phyloP scores from a whole-genome alignment of 352 stramenopile genomes.

The Phytophthora brassicae region DNA sequence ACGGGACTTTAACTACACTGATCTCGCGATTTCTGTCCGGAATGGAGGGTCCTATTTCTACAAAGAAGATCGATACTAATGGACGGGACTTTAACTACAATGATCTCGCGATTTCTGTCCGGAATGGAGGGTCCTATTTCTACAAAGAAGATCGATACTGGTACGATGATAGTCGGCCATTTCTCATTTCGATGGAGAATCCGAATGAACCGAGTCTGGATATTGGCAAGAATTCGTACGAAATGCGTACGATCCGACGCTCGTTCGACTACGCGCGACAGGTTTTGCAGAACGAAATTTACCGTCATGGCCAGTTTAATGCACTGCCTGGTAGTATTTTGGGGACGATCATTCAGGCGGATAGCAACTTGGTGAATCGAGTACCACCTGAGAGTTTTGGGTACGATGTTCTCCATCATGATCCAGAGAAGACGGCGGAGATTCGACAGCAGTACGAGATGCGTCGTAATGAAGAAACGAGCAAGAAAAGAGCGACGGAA shows the following conservation, averaged over 20 bases:
- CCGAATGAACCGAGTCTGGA: slow-evolving; percentile 91
- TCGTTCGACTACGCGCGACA: slow-evolving; percentile 89
- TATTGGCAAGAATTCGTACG: slow-evolving; percentile 92
- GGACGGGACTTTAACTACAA: slow-evolving; percentile 96
- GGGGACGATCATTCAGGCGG: slow-evolving; percentile 69
- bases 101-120: slow-evolving; percentile 91
- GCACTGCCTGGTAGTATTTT: slow-evolving; percentile 68
- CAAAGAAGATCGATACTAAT: slow-evolving; percentile 84
- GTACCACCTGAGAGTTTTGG: slow-evolving; percentile 57
- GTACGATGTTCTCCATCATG: slow-evolving; percentile 71
- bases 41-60: slow-evolving; percentile 93
- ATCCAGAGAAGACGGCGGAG: slow-evolving; percentile 66
- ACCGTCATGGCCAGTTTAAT: slow-evolving; percentile 66
- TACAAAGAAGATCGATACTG: slow-evolving; percentile 83
- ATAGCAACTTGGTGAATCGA: slow-evolving; percentile 66
- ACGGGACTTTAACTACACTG: slow-evolving; percentile 93
- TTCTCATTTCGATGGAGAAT: slow-evolving; percentile 93
- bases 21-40: slow-evolving; percentile 91
- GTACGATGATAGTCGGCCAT: slow-evolving; percentile 74
- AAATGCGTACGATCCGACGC: slow-evolving; percentile 89
- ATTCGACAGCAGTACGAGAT: slow-evolving; percentile 66
- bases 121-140: slow-evolving; percentile 92
- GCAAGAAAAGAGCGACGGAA: slow-evolving; percentile 48
- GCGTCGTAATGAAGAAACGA: slow-evolving; percentile 54
- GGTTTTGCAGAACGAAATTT: slow-evolving; percentile 74